Percentiles rank a stretch among this genome's conserved stretches.
These are phyloP conservation scores for Colletotrichum salicis DNA, from an alignment of 2,329 filamentous ascomycete genomes.

Conservation along the genomic window DNA sequence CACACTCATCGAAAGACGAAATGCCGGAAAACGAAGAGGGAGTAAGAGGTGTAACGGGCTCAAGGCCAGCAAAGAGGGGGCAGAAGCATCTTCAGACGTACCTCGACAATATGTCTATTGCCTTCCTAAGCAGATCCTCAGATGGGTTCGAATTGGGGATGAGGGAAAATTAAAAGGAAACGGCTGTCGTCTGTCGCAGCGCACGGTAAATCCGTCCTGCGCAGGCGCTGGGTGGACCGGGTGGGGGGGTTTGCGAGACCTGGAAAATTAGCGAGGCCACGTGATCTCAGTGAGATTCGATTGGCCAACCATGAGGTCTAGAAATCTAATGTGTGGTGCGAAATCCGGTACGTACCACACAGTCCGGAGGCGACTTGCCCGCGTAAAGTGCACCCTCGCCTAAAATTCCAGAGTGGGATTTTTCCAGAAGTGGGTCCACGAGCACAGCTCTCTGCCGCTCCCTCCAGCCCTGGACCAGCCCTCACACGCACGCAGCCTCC, in stretches of 20 bases:
- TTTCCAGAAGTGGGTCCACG: neutral
- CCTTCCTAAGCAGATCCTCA: constrained; percentile 72
- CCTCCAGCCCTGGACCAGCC: constrained; percentile 21
- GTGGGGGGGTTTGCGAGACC: constrained; percentile 43
- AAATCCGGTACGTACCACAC: neutral
- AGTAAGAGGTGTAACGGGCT: constrained; percentile 39
- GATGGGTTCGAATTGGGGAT: constrained; percentile 56
- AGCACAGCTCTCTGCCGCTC: neutral
- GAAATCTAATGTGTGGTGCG: neutral
- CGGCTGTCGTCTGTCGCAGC: neutral
- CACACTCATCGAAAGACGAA: neutral
- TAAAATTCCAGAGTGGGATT: constrained; percentile 4
- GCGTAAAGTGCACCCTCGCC: neutral
- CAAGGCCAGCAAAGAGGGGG: constrained; percentile 35
- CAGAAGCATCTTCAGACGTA: constrained; percentile 66
- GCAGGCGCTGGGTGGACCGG: neutral
- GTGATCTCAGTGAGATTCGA: fast-evolving
- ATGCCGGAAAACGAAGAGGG: constrained; percentile 31
- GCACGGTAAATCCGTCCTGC: constrained; percentile 16
- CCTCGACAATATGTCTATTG: constrained; percentile 70
- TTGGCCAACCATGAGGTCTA: neutral
- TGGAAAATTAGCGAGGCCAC: constrained; percentile 41
- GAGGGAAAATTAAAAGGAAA: constrained; percentile 41
- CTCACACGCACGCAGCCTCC: constrained; percentile 15
- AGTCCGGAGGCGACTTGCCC: neutral